Base-by-base conservation (phyloP, 495 filamentous ascomycete genomes). In the Podospora tetraspora region DNA sequence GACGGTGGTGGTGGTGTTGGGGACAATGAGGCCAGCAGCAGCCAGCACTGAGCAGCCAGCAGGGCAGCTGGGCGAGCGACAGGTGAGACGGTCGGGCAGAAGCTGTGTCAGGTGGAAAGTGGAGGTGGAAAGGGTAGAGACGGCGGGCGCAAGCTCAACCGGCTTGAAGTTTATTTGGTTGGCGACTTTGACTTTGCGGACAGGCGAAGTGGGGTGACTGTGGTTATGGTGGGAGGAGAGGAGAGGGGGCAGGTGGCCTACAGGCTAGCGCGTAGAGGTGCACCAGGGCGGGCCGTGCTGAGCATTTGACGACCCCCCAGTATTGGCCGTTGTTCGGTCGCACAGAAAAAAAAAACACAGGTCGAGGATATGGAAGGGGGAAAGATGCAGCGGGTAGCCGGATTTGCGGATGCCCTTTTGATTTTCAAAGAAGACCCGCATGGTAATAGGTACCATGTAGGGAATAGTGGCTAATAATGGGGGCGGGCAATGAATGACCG, bases 251-350 rank as follows among this genome's bases (percentile, higher is more conserved):
- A 59, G 27, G 59, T 62, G 21, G 62, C 22, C 19, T 56, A 56
- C n/a, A 1, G 34, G 19, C 34, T 70, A 30, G 64, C 64, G 67
- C 67, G 34, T 64, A 52, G 19, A 70, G 25, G 64, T 64, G 64
- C 43, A 52, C 43, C 43, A 52, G 69, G 69, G 69, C 59, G 69
- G 69, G 69, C 59, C 61, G 60, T 64, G 60, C 64, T 57, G 64
- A 61, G 59, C 29, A 67, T 64, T 58, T 32, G 59, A 52, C 29
- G 43, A 32, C 34, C 29, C 29, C 30, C 13, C 16, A 63, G 27
- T 5, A n/a, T 25, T 30, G 37, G 62, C 10, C 13, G 21, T 64
- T 64, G 62, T 30, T 30, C 62, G 22, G 64, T 67, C 63, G 63
- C 64, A 69, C 70, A 67, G 63, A 57, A 24, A 64, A 37, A 64